Conservation (phyloP, 345 rosid species). For the Psidium friedrichsthalianum region DNA sequence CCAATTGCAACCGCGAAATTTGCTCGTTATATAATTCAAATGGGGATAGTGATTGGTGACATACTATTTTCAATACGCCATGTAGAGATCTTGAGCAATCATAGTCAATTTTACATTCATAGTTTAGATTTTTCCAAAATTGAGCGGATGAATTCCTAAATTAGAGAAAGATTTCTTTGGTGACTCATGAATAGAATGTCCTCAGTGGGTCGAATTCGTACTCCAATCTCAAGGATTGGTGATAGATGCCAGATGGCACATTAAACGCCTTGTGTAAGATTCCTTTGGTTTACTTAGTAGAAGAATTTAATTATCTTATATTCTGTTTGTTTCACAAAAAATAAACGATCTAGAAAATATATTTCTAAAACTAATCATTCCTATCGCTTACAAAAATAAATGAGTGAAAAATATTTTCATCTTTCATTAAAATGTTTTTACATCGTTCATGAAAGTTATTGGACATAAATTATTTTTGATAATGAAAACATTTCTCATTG, state of each 20-base stretch:
- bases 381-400: background rate
- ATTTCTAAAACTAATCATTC: background rate
- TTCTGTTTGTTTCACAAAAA: too few relatives aligned
- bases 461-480: background rate
- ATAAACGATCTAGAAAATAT: background rate
- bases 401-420: background rate
- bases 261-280: background rate
- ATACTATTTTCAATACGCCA: background rate
- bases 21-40: background rate
- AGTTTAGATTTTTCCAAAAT: background rate
- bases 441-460: too few relatives aligned
- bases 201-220: background rate
- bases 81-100: background rate
- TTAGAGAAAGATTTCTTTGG: background rate
- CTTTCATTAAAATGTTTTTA: background rate
- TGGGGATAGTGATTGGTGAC: background rate
- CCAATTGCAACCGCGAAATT: too few relatives aligned
- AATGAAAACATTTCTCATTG: background rate
- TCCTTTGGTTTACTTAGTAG: background rate
- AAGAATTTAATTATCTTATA: background rate
- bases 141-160: background rate
- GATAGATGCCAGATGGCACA: background rate
- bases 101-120: background rate
- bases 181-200: background rate
- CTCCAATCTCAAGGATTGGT: background rate